A percentile compares a stretch with the other conserved stretches of the same genome.
These are phyloP conservation scores for Daldinia concentrica DNA, from an alignment of 495 filamentous ascomycete species.

Conservation along the genomic window DNA sequence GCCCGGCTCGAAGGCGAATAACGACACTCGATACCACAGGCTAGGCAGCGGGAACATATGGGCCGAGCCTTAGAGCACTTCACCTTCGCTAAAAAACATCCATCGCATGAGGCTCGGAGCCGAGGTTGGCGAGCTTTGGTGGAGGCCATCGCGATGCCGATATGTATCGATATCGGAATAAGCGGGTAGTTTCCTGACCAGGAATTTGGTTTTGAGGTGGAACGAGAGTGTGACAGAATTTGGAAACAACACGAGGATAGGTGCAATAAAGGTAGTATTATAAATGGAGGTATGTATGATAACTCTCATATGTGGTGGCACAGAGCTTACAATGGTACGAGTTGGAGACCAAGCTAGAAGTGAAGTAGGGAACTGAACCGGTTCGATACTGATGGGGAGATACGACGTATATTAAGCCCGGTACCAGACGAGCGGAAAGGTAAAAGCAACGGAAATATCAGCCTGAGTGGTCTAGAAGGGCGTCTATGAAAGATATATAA, in stretches of 20 bases:
- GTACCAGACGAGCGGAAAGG: slow-evolving; percentile 34
- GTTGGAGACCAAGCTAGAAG: slow-evolving; percentile 21
- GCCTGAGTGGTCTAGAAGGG: slow-evolving; percentile 25
- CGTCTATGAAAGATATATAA: slow-evolving; percentile 38
- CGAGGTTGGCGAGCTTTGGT: slow-evolving; percentile 52
- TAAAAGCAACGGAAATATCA: slow-evolving; percentile 27
- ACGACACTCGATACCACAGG: slow-evolving; percentile 56
- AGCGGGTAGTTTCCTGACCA: neutral
- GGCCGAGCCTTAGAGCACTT: slow-evolving; percentile 63
- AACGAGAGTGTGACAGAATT: slow-evolving; percentile 36
- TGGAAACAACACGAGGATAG: slow-evolving; percentile 27
- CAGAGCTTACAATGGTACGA: slow-evolving; percentile 37
- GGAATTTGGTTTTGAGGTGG: slow-evolving; percentile 13
- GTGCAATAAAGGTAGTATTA: slow-evolving; percentile 40
- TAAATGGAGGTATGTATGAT: slow-evolving; percentile 36
- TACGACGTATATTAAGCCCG: slow-evolving; percentile 33
- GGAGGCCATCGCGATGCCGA: slow-evolving; percentile 45
- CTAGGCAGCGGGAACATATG: slow-evolving; percentile 59
- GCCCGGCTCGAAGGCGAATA: slow-evolving; percentile 62
- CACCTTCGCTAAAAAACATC: slow-evolving; percentile 65
- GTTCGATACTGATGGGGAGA: slow-evolving; percentile 30
- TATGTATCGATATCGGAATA: slow-evolving; percentile 17
- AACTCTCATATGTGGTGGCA: slow-evolving; percentile 29
- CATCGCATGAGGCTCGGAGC: slow-evolving; percentile 63
- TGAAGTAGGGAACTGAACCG: slow-evolving; percentile 31